Evolutionary conservation across 202 grass and related monocot species (phyloP), one percentile per base, ranked within the genome.

Genomic region (Saccharum hybrid): DNA sequence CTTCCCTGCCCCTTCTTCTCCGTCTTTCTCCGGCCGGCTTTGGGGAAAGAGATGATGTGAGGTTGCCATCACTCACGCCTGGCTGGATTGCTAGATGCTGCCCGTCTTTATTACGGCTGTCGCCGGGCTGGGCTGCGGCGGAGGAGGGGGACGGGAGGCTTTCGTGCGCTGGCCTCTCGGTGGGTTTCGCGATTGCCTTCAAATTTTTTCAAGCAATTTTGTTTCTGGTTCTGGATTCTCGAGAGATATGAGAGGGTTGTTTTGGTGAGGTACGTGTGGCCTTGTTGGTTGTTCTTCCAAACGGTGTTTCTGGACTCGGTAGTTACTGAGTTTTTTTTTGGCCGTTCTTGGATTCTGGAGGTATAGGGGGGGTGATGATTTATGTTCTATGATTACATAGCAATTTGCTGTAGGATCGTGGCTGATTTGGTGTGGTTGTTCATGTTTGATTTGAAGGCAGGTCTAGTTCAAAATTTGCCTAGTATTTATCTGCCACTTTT

Each of bases 11-110:
- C 48, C 56, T 60, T 10, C 56, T 26, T 2, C 59, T 23, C 23
- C 69, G 82, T 88, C 49, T 45, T 30, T 75, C 67, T 75, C 75
- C 60, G 38, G 38, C 72, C 49, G 18, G 38, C 76, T 63, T 63
- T 79, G 41, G 40, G 75, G 76, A 70, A 85, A 83, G 86, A 77
- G 63, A 75, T 84, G 86, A 94, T 84, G 86, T 60, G 76, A 78
- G 86, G 68, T 75, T 78, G 63, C 82, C 56, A 34, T 88, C 85
- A 71, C 66, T 71, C 66, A 4, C 56, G 79, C 78, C 67, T 75
- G 56, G 15, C 39, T 71, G 46, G 26, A 26, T 75, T 33, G 36
- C 10, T 78, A 71, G 68, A 90, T 78, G 54, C 8, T 4, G 14
- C 30, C 67, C 52, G 38, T 84, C 71, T 74, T 84, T 74, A 65